A percentile compares a stretch with the other conserved stretches of the same genome.
These are phyloP conservation scores for Brasenia schreberi DNA, from an alignment of 164 flowering plant species.

Conservation along the genomic window DNA sequence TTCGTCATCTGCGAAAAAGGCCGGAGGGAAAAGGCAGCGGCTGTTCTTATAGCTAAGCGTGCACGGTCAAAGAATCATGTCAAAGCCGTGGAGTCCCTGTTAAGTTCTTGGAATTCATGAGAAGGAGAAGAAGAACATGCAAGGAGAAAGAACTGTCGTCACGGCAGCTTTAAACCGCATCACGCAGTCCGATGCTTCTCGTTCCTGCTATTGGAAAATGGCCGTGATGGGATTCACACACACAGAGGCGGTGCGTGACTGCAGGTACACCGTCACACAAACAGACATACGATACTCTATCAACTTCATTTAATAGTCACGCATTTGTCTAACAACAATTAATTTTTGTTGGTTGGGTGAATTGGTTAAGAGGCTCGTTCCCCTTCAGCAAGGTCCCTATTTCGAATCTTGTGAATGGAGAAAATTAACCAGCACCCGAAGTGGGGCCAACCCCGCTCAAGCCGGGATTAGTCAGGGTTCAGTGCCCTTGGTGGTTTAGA, in stretches of 20 bases:
- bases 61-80: slow-evolving; percentile 4
- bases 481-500: too few relatives aligned
- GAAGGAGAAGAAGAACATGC: slow-evolving; percentile 13
- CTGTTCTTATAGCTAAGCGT: background rate
- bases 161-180: slow-evolving; percentile 55
- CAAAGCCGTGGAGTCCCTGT: too few relatives aligned
- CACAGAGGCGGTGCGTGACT: slow-evolving; percentile 3
- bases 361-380: too few relatives aligned
- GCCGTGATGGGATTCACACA: slow-evolving; percentile 29
- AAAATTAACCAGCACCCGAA: too few relatives aligned
- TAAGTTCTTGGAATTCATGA: slow-evolving; percentile 3
- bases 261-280: background rate
- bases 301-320: too few relatives aligned
- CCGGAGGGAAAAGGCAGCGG: slow-evolving; percentile 2
- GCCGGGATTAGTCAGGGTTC: too few relatives aligned
- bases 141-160: slow-evolving; percentile 28
- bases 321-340: too few relatives aligned
- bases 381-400: too few relatives aligned
- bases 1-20: slow-evolving; percentile 5
- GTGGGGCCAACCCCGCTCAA: too few relatives aligned
- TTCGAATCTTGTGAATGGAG: too few relatives aligned
- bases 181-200: slow-evolving; percentile 54
- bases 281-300: too few relatives aligned
- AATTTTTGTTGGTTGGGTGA: too few relatives aligned
- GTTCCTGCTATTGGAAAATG: slow-evolving; percentile 24